Percentiles rank a stretch among this genome's conserved stretches.
Conservation (phyloP, 371 early-diverging fungal genomes). For the Scutellospora calospora region DNA sequence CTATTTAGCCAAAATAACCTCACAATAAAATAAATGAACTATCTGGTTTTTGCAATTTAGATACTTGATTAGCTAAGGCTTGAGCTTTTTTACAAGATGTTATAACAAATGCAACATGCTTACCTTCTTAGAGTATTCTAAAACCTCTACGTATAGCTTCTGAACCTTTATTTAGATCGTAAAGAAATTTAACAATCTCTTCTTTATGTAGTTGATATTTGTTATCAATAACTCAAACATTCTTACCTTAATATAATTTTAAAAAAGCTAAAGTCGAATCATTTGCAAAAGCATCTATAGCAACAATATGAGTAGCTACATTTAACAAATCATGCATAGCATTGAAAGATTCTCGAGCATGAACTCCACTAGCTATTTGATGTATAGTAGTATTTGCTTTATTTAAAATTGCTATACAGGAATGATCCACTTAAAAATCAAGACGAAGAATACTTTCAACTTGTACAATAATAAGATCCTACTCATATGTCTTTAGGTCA, state of each 20-base stretch:
- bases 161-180: slow-evolving; percentile 19
- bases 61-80: slow-evolving; percentile 29
- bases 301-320: background rate
- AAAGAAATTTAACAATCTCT: slow-evolving; percentile 9
- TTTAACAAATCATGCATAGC: slow-evolving; percentile 1
- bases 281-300: slow-evolving; percentile 29
- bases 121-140: slow-evolving; percentile 1
- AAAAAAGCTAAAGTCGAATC: background rate
- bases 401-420: slow-evolving; percentile 14
- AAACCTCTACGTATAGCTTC: slow-evolving; percentile 34
- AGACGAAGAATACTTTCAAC: too few species aligned
- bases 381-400: background rate
- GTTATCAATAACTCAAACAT: background rate
- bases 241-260: slow-evolving; percentile 1
- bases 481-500: background rate
- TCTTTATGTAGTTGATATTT: background rate
- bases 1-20: background rate
- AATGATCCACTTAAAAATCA: too few species aligned
- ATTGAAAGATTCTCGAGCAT: slow-evolving; percentile 20
- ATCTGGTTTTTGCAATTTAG: too few species aligned
- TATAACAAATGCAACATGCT: slow-evolving; percentile 17
- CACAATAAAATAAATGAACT: background rate
- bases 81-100: slow-evolving; percentile 13
- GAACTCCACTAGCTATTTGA: slow-evolving; percentile 4
- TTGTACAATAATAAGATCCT: slow-evolving; percentile 29